phyloP scores from a whole-genome alignment of 2,329 filamentous ascomycete genomes.

The Penicillium corylophilum region DNA sequence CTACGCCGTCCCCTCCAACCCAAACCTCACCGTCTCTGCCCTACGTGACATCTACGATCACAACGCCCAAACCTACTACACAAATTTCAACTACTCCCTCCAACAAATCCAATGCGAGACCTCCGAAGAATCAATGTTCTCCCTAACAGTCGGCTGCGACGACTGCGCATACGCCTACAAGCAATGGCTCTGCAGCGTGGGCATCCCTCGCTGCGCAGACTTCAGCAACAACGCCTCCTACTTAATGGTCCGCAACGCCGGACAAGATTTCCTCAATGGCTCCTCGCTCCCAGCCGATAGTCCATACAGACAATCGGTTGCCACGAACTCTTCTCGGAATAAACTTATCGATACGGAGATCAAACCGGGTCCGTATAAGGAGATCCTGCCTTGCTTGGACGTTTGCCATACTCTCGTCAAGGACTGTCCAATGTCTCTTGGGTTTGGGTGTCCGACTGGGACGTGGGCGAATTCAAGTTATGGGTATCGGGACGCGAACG shows the following conservation, averaged over 20 bases:
- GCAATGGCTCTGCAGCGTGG: constrained; percentile 89
- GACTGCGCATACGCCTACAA: constrained; percentile 84
- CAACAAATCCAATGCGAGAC: constrained; percentile 85
- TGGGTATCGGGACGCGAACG: constrained; percentile 41
- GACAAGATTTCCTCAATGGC: constrained; percentile 69
- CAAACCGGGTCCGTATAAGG: constrained; percentile 85
- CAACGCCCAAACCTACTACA: constrained; percentile 67
- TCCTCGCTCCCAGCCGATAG: constrained; percentile 48
- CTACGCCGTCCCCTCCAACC: constrained; percentile 86
- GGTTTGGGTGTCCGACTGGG: constrained; percentile 70
- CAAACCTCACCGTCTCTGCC: constrained; percentile 58
- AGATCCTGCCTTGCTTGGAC: constrained; percentile 83
- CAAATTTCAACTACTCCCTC: constrained; percentile 77
- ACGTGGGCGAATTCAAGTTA: constrained; percentile 53
- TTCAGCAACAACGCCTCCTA: constrained; percentile 59
- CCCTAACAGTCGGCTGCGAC: constrained; percentile 71
- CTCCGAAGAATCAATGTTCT: constrained; percentile 71
- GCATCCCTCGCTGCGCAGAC: constrained; percentile 89
- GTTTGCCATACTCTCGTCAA: constrained; percentile 83
- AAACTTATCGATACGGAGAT: constrained; percentile 68
- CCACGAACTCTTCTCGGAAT: constrained; percentile 64
- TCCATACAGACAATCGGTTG: constrained; percentile 36
- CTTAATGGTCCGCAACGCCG: constrained; percentile 70
- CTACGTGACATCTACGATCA: constrained; percentile 76
- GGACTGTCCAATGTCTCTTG: constrained; percentile 74